Conservation (phyloP, 176 grass and related monocot species). For the Triticum dicoccoides region DNA sequence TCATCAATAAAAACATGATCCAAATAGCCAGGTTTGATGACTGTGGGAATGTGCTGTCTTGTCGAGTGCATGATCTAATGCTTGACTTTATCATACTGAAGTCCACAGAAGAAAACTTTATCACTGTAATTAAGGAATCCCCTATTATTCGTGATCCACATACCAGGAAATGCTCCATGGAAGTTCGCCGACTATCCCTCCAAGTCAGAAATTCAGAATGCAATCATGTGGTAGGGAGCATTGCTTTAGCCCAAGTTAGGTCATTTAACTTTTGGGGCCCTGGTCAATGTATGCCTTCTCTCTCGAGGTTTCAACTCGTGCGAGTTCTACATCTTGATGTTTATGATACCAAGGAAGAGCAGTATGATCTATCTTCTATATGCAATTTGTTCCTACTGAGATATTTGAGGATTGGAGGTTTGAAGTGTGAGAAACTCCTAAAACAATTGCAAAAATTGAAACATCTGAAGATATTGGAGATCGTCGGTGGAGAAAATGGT, state of each 20-base stretch:
- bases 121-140: neutral
- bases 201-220: neutral
- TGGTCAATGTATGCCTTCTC: neutral
- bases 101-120: constrained; percentile 8
- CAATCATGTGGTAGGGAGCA: neutral
- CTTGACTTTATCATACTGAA: constrained; percentile 28
- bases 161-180: neutral
- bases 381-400: neutral
- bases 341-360: neutral
- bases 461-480: constrained; percentile 20
- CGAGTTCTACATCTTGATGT: constrained; percentile 5
- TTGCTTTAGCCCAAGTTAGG: neutral
- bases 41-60: constrained; percentile 14
- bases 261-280: constrained; percentile 8
- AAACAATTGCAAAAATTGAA: neutral
- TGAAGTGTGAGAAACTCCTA: neutral
- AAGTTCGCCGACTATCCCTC: constrained; percentile 19
- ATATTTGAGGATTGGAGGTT: neutral
- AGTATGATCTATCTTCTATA: neutral
- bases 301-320: neutral
- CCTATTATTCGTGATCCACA: neutral
- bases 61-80: constrained; percentile 12
- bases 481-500: neutral
- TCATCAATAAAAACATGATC: constrained; percentile 15
- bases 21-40: neutral